Conservation (phyloP, 202 grass and related monocot species). For the Schoenoplectus tabernaemontani region DNA sequence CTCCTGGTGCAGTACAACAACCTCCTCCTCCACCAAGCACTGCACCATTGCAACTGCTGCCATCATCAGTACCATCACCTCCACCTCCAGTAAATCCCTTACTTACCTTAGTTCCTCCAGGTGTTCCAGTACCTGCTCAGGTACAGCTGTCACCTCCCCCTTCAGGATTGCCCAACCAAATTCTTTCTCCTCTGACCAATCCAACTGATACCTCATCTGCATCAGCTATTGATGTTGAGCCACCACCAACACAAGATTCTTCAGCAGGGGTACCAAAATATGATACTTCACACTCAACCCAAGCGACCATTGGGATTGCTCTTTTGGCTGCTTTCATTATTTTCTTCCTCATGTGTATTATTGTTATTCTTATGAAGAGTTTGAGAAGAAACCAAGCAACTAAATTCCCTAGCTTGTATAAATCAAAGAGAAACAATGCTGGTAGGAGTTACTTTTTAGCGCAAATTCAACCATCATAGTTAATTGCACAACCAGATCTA, state of each 20-base stretch:
- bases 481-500: neutral
- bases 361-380: neutral
- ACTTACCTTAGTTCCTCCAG: neutral
- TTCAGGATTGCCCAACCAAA: neutral
- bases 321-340: neutral
- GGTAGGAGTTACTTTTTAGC: neutral
- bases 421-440: neutral
- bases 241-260: neutral
- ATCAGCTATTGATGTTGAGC: neutral
- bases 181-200: neutral
- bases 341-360: conserved; percentile 1
- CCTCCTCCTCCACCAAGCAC: conserved; percentile 9
- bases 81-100: neutral
- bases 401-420: neutral
- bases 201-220: neutral
- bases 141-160: conserved; percentile 13
- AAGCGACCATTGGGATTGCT: neutral
- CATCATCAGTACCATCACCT: conserved; percentile 2
- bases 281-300: neutral
- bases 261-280: neutral
- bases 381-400: neutral
- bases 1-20: neutral
- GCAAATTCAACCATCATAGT: neutral
- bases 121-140: neutral
- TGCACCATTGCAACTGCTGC: neutral